Percentiles rank a stretch among this genome's conserved stretches.
Conservation (phyloP, 331 rosid genomes). For the Cucumis variabilis region DNA sequence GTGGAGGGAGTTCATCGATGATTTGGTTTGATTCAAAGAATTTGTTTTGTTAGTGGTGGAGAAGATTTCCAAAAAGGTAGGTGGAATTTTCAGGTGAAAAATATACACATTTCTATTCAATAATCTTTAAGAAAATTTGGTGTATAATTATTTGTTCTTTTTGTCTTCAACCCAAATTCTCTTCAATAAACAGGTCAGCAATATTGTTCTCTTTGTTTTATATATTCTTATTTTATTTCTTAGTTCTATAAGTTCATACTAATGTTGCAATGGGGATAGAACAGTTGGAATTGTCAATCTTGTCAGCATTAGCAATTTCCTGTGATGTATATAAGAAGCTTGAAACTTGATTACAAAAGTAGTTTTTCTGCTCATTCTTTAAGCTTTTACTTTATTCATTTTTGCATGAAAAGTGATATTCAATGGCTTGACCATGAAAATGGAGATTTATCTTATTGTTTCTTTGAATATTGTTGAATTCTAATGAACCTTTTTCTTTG, state of each 20-base stretch:
- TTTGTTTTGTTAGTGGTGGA: not conserved
- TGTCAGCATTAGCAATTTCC: constrained; percentile 24
- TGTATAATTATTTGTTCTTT: constrained; percentile 25
- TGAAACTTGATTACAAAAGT: not conserved
- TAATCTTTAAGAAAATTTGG: constrained; percentile 28
- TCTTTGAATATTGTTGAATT: not conserved
- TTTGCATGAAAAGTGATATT: constrained; percentile 30
- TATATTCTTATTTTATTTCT: not conserved
- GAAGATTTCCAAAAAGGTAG: constrained; percentile 17
- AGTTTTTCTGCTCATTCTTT: not conserved
- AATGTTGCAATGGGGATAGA: not conserved
- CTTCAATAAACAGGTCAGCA: constrained; percentile 26
- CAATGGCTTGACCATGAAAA: constrained; percentile 7
- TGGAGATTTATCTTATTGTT: not conserved
- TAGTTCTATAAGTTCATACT: not conserved
- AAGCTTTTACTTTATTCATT: not conserved
- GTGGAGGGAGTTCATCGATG: no score
- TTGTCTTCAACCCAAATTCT: constrained; percentile 19
- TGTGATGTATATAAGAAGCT: not conserved
- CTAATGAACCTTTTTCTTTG: constrained; percentile 18
- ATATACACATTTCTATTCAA: constrained; percentile 33
- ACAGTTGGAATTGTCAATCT: constrained; percentile 24
- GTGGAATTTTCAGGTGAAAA: constrained; percentile 33
- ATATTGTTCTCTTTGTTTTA: constrained; percentile 26
- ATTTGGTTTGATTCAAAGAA: constrained; percentile 14